Evolutionary conservation across 169 alveolate genomes (phyloP).

Genomic region (Cystoisospora suis): DNA sequence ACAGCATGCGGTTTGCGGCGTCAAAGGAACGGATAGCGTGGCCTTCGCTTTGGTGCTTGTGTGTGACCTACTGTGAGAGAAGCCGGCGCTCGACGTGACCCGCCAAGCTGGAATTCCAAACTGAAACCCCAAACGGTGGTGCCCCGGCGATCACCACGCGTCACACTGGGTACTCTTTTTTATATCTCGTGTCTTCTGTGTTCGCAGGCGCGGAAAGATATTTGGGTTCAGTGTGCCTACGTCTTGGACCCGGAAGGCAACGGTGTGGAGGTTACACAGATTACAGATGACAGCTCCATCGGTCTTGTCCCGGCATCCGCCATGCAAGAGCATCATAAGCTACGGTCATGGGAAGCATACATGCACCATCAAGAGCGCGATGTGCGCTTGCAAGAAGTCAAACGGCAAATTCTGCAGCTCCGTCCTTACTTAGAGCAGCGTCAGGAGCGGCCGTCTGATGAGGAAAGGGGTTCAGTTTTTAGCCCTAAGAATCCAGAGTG

Average conservation of each 20-base stretch:
- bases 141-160: too few species aligned
- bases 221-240: conserved; percentile 46
- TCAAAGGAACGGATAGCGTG: too few species aligned
- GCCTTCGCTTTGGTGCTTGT: too few species aligned
- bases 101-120: too few species aligned
- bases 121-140: too few species aligned
- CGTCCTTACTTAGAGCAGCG: conserved; percentile 39
- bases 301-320: background rate
- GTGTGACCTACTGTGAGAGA: too few species aligned
- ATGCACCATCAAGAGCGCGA: conserved; percentile 59
- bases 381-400: conserved; percentile 30
- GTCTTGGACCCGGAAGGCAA: conserved; percentile 60
- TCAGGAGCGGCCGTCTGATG: too few species aligned
- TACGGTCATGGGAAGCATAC: conserved; percentile 54
- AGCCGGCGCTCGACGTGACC: too few species aligned
- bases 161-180: too few species aligned
- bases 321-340: conserved; percentile 33
- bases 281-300: conserved; percentile 14
- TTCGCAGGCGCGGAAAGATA: conserved; percentile 58
- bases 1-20: too few species aligned
- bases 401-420: conserved; percentile 40
- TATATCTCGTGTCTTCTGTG: too few species aligned
- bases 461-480: background rate
- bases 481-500: background rate
- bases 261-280: conserved; percentile 54